A percentile compares a stretch with the other conserved stretches of the same genome.
Conservation (phyloP, 2,329 filamentous ascomycete genomes). For the Lachnellula arida region DNA sequence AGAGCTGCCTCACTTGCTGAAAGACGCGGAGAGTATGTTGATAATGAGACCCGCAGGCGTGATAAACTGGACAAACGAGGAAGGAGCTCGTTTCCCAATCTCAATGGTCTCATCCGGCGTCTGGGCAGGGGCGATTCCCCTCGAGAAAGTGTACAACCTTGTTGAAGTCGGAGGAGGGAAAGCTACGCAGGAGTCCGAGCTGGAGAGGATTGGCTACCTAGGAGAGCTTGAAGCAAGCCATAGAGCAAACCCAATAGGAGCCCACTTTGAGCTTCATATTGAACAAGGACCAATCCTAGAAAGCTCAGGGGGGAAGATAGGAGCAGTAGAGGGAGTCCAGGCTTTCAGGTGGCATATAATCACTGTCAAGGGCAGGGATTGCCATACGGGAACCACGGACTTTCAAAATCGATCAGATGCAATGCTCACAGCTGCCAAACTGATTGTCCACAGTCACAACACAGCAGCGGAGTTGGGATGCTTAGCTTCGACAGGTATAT, state of each 20-base stretch:
- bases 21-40: neutral
- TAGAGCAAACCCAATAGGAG: slow-evolving; percentile 60
- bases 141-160: slow-evolving; percentile 57
- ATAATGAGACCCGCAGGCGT: slow-evolving; percentile 39
- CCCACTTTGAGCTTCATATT: slow-evolving; percentile 81
- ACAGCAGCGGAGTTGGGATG: slow-evolving; percentile 56
- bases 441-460: slow-evolving; percentile 63
- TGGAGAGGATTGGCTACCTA: slow-evolving; percentile 68
- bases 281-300: slow-evolving; percentile 79
- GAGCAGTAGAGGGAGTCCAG: slow-evolving; percentile 68
- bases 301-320: slow-evolving; percentile 56
- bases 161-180: slow-evolving; percentile 56
- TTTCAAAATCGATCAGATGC: slow-evolving; percentile 63
- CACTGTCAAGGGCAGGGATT: slow-evolving; percentile 60
- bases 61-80: slow-evolving; percentile 76
- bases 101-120: slow-evolving; percentile 72
- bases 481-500: slow-evolving; percentile 62
- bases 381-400: slow-evolving; percentile 71
- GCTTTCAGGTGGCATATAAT: slow-evolving; percentile 71
- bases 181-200: slow-evolving; percentile 62
- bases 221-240: slow-evolving; percentile 54
- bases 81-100: slow-evolving; percentile 74
- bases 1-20: slow-evolving; percentile 24
- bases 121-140: slow-evolving; percentile 64
- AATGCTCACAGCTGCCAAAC: slow-evolving; percentile 59